Evolutionary conservation across 441 rosid genomes (phyloP).

Genomic region (Codiaeum variegatum): DNA sequence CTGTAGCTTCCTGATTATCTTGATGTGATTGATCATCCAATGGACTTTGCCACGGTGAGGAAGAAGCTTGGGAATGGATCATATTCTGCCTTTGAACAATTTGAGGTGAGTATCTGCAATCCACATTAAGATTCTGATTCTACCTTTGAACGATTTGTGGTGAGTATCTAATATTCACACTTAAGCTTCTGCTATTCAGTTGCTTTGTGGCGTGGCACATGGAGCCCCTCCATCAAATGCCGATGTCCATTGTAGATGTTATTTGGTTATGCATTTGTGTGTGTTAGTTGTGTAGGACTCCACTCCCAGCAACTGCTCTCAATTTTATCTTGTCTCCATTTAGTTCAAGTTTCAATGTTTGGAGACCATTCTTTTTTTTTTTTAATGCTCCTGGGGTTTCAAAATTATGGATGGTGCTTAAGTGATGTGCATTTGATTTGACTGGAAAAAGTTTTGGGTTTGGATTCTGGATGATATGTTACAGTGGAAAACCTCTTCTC

Average conservation of each 20-base stretch:
- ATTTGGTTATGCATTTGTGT: background rate
- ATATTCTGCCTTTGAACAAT: slow-evolving; percentile 63
- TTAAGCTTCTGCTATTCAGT: slow-evolving; percentile 10
- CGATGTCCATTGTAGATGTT: background rate
- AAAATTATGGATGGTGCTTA: background rate
- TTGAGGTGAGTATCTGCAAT: slow-evolving; percentile 53
- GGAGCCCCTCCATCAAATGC: background rate
- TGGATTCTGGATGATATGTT: background rate
- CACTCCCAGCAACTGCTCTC: background rate
- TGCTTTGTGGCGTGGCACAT: slow-evolving; percentile 17
- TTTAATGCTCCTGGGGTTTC: background rate
- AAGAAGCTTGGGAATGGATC: slow-evolving; percentile 77
- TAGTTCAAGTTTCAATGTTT: background rate
- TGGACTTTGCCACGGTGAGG: slow-evolving; percentile 89
- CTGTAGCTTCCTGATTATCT: slow-evolving; percentile 88
- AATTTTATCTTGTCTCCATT: background rate
- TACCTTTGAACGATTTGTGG: slow-evolving; percentile 77
- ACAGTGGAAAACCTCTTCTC: background rate
- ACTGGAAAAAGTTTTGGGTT: background rate
- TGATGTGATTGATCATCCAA: slow-evolving; percentile 76
- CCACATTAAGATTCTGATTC: too few relatives aligned
- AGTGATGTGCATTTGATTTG: slow-evolving; percentile 1
- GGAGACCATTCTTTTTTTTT: background rate
- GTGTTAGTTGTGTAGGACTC: background rate
- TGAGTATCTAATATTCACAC: slow-evolving; percentile 23